Percentiles rank a stretch among this genome's conserved stretches.
Conservation (phyloP, 352 stramenopile species). For the Globisporangium apiculatum region DNA sequence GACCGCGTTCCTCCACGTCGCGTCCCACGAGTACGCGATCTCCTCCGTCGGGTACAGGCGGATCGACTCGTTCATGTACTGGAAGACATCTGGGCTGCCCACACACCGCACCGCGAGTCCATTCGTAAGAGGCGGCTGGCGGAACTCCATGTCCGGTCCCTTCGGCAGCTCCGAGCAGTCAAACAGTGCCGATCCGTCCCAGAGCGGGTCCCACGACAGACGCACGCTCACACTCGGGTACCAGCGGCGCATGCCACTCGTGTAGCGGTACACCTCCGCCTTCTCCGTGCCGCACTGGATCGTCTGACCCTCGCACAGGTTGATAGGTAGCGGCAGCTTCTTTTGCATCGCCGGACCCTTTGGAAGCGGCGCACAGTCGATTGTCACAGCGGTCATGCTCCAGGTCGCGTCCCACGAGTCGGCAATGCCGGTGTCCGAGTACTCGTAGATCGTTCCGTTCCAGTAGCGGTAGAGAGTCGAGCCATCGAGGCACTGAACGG, state of each 20-base stretch:
- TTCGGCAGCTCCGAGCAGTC: conserved; percentile 16
- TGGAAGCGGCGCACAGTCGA: conserved; percentile 16
- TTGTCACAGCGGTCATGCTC: background rate
- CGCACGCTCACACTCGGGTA: conserved; percentile 19
- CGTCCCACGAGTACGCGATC: conserved; percentile 21
- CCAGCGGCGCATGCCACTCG: conserved; percentile 13
- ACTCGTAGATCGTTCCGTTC: conserved; percentile 8
- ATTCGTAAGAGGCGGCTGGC: conserved; percentile 4
- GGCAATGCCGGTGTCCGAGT: conserved; percentile 11
- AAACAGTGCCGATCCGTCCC: conserved; percentile 4
- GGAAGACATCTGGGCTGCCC: background rate
- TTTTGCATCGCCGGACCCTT: conserved; percentile 14
- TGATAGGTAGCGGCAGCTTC: conserved; percentile 15
- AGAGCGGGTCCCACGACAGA: conserved; percentile 22
- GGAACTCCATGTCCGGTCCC: conserved; percentile 19
- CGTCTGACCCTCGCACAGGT: conserved; percentile 14
- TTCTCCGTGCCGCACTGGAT: conserved; percentile 18
- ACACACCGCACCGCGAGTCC: conserved; percentile 9
- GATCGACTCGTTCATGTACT: conserved; percentile 10
- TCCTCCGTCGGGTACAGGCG: conserved; percentile 13
- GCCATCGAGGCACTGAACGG: conserved; percentile 9
- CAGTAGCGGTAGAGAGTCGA: conserved; percentile 9
- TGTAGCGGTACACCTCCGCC: conserved; percentile 14
- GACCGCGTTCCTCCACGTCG: conserved; percentile 6
- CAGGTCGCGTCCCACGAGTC: conserved; percentile 19